Evolutionary conservation across 495 filamentous ascomycete genomes (phyloP).

Genomic region (Podospora pseudocomata): DNA sequence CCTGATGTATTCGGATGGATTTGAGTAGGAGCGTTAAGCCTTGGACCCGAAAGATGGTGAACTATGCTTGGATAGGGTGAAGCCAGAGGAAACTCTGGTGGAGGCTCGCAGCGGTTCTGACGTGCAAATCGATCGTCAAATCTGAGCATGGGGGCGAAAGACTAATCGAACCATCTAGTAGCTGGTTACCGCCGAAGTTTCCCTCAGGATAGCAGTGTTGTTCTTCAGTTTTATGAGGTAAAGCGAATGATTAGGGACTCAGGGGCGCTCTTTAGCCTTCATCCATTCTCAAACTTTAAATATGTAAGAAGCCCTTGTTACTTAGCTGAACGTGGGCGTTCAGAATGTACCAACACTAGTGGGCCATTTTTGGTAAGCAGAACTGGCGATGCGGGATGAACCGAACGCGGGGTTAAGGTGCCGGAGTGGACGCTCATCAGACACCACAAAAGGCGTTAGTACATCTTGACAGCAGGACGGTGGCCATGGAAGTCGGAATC

Average conservation of each 20-base stretch:
- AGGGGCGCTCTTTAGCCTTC: constrained; percentile 67
- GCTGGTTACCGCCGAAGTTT: constrained; percentile 70
- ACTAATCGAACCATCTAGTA: constrained; percentile 69
- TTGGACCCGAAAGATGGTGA: constrained; percentile 69
- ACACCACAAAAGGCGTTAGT: constrained; percentile 65
- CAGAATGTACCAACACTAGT: constrained; percentile 63
- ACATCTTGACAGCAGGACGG: constrained; percentile 12
- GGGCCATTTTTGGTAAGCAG: constrained; percentile 69
- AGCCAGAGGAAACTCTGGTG: constrained; percentile 74
- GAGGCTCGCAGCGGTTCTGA: constrained; percentile 70
- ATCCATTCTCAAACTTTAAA: constrained; percentile 77
- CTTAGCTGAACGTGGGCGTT: constrained; percentile 66
- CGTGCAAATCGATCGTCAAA: constrained; percentile 73
- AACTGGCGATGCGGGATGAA: constrained; percentile 67
- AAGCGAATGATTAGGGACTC: constrained; percentile 76
- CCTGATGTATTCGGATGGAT: constrained; percentile 71
- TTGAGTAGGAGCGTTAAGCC: constrained; percentile 72
- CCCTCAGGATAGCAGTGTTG: constrained; percentile 72
- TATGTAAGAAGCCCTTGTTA: constrained; percentile 71
- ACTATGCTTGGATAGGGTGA: constrained; percentile 69
- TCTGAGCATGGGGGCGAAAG: constrained; percentile 61
- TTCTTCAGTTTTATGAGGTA: constrained; percentile 72
- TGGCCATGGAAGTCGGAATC: too few species aligned
- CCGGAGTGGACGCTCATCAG: constrained; percentile 68
- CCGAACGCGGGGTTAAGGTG: constrained; percentile 69